Evolutionary conservation across 1,139 yeast genomes (phyloP).

Genomic region (Geotrichum cucujoidarum): DNA sequence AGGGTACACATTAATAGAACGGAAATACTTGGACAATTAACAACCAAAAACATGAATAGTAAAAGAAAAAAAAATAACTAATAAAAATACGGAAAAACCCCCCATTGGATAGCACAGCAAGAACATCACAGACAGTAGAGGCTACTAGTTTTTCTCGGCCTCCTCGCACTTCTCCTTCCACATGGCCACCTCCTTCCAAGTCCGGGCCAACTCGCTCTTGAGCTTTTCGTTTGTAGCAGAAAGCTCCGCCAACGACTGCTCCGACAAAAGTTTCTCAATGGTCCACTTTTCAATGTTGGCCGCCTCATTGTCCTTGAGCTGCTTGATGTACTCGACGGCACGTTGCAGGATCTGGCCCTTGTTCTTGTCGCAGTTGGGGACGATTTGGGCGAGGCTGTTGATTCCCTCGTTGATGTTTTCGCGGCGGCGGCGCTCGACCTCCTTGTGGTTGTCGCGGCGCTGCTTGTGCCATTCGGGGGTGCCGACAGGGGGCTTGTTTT

Average conservation of each 20-base stretch:
- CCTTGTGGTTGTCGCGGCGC: conserved; percentile 90
- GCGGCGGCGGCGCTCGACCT: conserved; percentile 93
- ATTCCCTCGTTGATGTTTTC: conserved; percentile 89
- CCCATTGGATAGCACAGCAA: no score
- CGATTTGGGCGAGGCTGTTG: conserved; percentile 69
- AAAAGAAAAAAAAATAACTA: neutral
- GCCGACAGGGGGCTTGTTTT: conserved; percentile 44
- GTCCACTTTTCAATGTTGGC: conserved; percentile 92
- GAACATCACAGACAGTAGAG: no score
- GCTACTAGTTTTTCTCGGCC: no score
- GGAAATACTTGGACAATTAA: no score
- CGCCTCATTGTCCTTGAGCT: conserved; percentile 82
- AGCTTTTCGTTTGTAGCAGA: conserved; percentile 73
- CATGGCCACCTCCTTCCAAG: conserved; percentile 87
- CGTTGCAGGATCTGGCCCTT: conserved; percentile 84
- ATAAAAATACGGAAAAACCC: neutral
- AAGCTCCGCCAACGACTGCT: conserved; percentile 81
- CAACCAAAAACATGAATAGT: neutral
- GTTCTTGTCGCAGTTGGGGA: conserved; percentile 86
- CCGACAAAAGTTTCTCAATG: conserved; percentile 81
- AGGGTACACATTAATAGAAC: neutral
- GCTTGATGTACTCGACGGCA: conserved; percentile 83
- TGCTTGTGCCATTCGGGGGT: conserved; percentile 83
- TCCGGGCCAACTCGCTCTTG: conserved; percentile 75
- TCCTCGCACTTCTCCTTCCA: conserved; percentile 49